Conservation (phyloP, 441 rosid genomes). For the Pelargonium citronellum region DNA sequence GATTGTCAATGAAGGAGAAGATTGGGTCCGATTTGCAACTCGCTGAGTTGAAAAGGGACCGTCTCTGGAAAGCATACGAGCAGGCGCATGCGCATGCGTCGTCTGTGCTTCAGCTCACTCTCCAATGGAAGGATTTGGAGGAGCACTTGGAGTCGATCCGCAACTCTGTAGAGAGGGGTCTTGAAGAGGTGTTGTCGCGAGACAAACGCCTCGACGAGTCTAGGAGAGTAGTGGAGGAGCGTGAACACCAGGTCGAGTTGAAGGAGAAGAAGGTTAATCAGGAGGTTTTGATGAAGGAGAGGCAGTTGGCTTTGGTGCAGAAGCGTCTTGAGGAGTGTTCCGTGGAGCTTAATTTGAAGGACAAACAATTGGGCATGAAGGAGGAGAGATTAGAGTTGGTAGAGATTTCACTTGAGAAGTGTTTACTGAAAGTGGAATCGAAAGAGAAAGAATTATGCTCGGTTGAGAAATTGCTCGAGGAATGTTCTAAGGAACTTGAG, state of each 20-base stretch:
- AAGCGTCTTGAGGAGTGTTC: constrained; percentile 12
- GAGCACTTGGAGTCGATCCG: constrained; percentile 22
- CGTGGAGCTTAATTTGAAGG: too few relatives aligned
- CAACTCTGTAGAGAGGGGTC: constrained; percentile 19
- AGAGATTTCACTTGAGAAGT: too few relatives aligned
- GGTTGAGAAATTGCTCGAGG: too few relatives aligned
- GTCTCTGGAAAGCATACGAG: constrained; percentile 24
- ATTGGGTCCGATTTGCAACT: constrained; percentile 18
- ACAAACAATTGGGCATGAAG: too few relatives aligned
- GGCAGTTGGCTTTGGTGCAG: constrained; percentile 17
- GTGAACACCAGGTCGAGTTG: constrained; percentile 24
- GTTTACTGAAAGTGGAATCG: too few relatives aligned
- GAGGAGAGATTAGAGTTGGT: too few relatives aligned
- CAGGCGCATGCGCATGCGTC: constrained; percentile 25
- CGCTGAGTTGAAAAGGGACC: constrained; percentile 25
- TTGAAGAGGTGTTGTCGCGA: constrained; percentile 19
- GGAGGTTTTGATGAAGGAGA: constrained; percentile 17
- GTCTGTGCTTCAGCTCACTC: constrained; percentile 34
- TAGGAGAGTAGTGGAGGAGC: constrained; percentile 16
- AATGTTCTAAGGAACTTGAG: constrained; percentile 11
- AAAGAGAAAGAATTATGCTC: too few relatives aligned
- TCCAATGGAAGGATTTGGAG: constrained; percentile 42
- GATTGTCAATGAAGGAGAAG: not conserved
- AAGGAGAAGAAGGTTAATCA: constrained; percentile 18
- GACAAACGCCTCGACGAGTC: constrained; percentile 19